Evolutionary conservation across 768 basidiomycete species (phyloP).

Genomic region (Gyrodon lividus): DNA sequence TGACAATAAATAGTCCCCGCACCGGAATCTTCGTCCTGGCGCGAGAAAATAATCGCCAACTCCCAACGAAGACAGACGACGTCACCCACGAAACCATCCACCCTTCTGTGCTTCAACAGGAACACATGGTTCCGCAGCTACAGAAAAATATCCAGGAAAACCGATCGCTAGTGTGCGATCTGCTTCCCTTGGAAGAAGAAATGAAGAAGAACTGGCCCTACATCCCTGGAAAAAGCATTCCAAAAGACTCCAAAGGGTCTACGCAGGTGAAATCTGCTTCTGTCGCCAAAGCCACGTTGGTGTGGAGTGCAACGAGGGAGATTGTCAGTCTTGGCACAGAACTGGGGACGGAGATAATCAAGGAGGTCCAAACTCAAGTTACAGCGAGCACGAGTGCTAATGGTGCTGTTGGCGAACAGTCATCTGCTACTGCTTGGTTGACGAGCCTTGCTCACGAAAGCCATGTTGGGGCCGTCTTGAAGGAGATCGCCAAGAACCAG

Average conservation of each 20-base stretch:
- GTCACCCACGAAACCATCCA: conserved; percentile 62
- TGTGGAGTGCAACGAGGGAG: conserved; percentile 21
- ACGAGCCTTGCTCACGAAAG: conserved; percentile 25
- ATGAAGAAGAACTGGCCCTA: conserved; percentile 50
- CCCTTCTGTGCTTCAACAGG: conserved; percentile 54
- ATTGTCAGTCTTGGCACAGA: conserved; percentile 11
- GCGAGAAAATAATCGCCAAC: conserved; percentile 41
- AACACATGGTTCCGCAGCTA: conserved; percentile 34
- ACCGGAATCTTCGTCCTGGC: conserved; percentile 56
- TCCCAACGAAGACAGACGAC: conserved; percentile 45
- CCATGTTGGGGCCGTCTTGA: conserved; percentile 21
- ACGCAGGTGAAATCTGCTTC: conserved; percentile 4
- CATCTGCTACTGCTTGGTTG: conserved; percentile 23
- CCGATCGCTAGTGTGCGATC: conserved; percentile 41
- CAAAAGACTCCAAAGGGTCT: conserved; percentile 10
- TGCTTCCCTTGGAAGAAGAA: conserved; percentile 54
- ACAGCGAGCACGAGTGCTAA: conserved; percentile 10
- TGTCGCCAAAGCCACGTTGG: conserved; percentile 1
- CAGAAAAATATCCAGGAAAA: conserved; percentile 36
- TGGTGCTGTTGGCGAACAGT: conserved; percentile 8
- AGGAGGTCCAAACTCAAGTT: conserved; percentile 19
- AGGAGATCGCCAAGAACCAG: conserved; percentile 13
- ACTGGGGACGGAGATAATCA: conserved; percentile 20
- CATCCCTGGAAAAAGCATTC: conserved; percentile 24
- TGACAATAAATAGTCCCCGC: conserved; percentile 38